Evolutionary conservation across 257 asterid species (phyloP), one percentile per base, ranked within the genome.

Genomic region (Nicotiana sylvestris): DNA sequence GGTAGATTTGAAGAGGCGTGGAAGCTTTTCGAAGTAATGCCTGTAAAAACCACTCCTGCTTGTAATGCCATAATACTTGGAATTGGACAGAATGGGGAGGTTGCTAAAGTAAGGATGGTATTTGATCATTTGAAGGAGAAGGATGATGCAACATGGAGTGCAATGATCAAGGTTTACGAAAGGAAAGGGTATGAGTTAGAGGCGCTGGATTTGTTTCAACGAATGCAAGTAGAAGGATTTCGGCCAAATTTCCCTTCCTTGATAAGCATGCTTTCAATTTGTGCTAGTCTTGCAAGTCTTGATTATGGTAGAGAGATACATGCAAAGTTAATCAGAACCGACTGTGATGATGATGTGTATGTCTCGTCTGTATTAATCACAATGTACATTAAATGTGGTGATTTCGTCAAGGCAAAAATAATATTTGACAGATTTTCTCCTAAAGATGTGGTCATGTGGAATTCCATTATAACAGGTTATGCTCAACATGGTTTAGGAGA

Each of bases 321-420:
- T 80, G 91, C 92, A 25, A 90, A 83, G 64, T 32, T 89, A 67
- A 79, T 93, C 15, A 87, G 92, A 81, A 87, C 86, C 32, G 30
- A 83, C 66, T 67, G 89, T 16, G 89, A 87, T 27, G 86, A 81
- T 16, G 95, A 93, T 51, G 86, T 91, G 29, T 94, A 85, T 64
- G 64, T 91, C 68, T 85, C 91, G 21, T 90, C 95, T 43, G 88
- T 85, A 39, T 69, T 94, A 85, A 89, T 93, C 82, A 90, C 93
- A 21, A 91, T 91, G 97, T 94, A 93, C 70, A 90, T 93, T 91
- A 94, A 90, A 87, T 92, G 97, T 49, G 98, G 98, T 18, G 89
- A 88, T 77, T 90, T 93, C 57, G 82, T 46, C 66, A 89, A 83
- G 74, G 96, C 93, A 66, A 89, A 84, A 70, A 81, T 81, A 76